phyloP scores from a whole-genome alignment of 371 early-diverging fungal species.

The Rhizopus microsporus region DNA sequence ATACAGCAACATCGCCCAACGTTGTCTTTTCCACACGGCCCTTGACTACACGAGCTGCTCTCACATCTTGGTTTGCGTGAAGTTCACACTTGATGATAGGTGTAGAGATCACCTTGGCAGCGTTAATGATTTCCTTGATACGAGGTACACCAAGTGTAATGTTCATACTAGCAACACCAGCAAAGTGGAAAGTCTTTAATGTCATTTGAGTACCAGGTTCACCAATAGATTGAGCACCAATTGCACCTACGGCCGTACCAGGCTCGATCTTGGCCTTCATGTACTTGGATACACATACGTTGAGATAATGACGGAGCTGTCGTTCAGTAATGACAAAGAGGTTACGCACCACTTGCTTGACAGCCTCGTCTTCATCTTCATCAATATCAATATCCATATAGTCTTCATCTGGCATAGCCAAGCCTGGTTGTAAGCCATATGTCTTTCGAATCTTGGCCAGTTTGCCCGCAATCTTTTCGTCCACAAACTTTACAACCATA shows the following conservation, averaged over 20 bases:
- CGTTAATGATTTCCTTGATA: constrained; percentile 97
- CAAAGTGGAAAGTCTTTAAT: constrained; percentile 99
- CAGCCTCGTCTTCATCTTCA: constrained; percentile 49
- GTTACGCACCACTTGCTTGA: constrained; percentile 63
- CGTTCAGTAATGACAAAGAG: constrained; percentile 71
- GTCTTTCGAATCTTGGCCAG: constrained; percentile 49
- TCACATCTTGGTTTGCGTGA: constrained; percentile 64
- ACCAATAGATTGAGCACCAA: constrained; percentile 98
- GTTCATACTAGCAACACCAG: constrained; percentile 99
- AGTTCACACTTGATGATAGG: constrained; percentile 92
- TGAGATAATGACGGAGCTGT: constrained; percentile 75
- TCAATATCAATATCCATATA: constrained; percentile 68
- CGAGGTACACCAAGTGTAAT: constrained; percentile 99
- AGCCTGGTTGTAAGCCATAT: constrained; percentile 55
- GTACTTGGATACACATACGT: constrained; percentile 83
- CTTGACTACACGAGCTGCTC: constrained; percentile 92
- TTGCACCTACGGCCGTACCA: constrained; percentile 95
- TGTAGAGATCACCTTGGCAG: constrained; percentile 90
- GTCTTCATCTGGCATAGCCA: constrained; percentile 61
- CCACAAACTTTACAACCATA: constrained; percentile 54
- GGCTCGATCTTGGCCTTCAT: constrained; percentile 91
- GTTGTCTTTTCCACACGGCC: constrained; percentile 91
- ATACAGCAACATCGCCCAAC: constrained; percentile 89
- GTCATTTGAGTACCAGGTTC: constrained; percentile 99
- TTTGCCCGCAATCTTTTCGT: constrained; percentile 56